Evolutionary conservation across 345 rosid genomes (phyloP).

Genomic region (Salix koriyanagi): DNA sequence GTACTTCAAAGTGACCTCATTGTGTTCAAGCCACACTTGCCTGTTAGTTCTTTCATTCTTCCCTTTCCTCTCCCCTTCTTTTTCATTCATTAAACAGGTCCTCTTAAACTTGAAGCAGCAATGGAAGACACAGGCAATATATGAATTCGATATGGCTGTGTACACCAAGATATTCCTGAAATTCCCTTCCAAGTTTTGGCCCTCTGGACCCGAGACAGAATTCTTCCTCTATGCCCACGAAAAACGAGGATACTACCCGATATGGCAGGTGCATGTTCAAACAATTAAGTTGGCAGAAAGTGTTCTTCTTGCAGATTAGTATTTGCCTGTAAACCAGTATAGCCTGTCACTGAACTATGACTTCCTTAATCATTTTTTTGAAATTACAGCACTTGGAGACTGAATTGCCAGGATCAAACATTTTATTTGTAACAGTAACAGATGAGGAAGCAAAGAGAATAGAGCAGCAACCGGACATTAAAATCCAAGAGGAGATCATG

Average conservation of each 20-base stretch:
- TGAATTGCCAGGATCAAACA: constrained; percentile 18
- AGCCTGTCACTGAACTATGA: not conserved
- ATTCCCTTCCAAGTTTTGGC: constrained; percentile 29
- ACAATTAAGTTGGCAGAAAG: not conserved
- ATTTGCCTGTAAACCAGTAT: too few relatives aligned
- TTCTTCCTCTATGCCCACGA: constrained; percentile 25
- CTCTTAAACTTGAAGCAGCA: constrained; percentile 5
- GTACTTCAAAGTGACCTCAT: constrained; percentile 29
- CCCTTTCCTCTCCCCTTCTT: not conserved
- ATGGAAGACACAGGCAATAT: constrained; percentile 27
- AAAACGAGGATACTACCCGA: constrained; percentile 23
- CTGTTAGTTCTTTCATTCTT: constrained; percentile 5
- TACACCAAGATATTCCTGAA: constrained; percentile 33
- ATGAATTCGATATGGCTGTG: constrained; percentile 15
- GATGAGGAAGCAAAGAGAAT: constrained; percentile 18
- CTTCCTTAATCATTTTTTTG: not conserved
- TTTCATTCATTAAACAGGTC: not conserved
- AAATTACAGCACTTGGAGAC: constrained; percentile 12
- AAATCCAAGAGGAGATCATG: constrained; percentile 12
- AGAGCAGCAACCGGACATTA: constrained; percentile 1
- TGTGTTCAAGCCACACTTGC: constrained; percentile 19
- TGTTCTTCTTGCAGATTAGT: too few relatives aligned
- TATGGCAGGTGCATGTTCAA: constrained; percentile 23
- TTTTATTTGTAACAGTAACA: constrained; percentile 18
- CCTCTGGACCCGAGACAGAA: constrained; percentile 21